Evolutionary conservation across 306 rosid species (phyloP).

Genomic region (Gillenia trifoliata): DNA sequence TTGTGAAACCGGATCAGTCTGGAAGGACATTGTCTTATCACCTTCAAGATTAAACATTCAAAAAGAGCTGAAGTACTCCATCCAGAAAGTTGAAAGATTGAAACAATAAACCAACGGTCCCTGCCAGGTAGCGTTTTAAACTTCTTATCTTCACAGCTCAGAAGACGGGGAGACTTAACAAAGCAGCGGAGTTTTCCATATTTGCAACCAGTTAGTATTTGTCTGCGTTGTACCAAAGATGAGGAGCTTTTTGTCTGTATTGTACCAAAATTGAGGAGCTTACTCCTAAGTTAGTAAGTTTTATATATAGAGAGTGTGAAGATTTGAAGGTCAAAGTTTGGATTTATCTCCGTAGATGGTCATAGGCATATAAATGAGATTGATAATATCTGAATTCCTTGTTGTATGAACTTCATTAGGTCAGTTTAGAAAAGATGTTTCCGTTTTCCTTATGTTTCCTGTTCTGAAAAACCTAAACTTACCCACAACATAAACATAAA

Average conservation of each 20-base stretch:
- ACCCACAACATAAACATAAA: background rate
- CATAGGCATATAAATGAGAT: background rate
- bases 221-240: constrained; percentile 15
- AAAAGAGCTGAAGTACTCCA: constrained; percentile 78
- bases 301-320: constrained; percentile 1
- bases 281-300: constrained; percentile 21
- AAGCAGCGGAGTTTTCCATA: constrained; percentile 18
- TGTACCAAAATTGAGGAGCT: constrained; percentile 15
- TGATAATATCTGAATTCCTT: background rate
- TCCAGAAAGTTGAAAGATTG: constrained; percentile 59
- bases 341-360: background rate
- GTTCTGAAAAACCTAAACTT: background rate
- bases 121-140: background rate
- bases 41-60: constrained; percentile 83
- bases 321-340: background rate
- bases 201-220: constrained; percentile 14
- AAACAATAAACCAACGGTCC: constrained; percentile 19
- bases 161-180: constrained; percentile 7
- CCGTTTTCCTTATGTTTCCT: background rate
- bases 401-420: background rate
- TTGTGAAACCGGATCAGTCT: constrained; percentile 67
- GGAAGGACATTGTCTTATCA: constrained; percentile 92
- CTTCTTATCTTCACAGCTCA: constrained; percentile 14
- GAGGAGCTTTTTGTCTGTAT: constrained; percentile 11
- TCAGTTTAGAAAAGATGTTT: background rate